Conservation (phyloP, 2,329 filamentous ascomycete genomes). For the Colletotrichum abscissum region DNA sequence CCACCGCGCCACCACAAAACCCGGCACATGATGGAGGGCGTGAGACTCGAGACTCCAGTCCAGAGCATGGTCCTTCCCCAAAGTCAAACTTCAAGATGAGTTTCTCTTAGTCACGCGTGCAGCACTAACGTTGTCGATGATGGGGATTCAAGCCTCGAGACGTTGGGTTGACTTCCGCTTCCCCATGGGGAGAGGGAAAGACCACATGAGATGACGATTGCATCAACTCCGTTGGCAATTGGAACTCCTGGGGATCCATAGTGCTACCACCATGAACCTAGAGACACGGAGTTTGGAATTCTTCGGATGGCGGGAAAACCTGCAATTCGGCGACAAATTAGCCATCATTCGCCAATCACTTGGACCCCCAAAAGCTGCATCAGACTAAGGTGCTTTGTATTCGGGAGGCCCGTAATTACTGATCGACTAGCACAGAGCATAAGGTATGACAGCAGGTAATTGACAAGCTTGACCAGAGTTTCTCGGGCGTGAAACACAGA, state of each 20-base stretch:
- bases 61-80: neutral
- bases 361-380: neutral
- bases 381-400: neutral
- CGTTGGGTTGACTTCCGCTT: neutral
- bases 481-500: neutral
- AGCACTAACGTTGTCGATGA: neutral
- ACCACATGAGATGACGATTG: neutral
- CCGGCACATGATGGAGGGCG: neutral
- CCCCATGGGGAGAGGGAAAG: slow-evolving; percentile 1
- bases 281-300: neutral
- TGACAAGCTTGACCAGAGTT: neutral
- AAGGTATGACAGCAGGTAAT: neutral
- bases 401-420: neutral
- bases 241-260: neutral
- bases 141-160: neutral
- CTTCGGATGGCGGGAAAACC: neutral
- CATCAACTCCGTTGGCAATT: neutral
- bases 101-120: slow-evolving; percentile 14
- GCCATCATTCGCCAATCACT: neutral
- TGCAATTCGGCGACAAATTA: slow-evolving; percentile 8
- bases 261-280: neutral
- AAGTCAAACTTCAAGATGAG: neutral
- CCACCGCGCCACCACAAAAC: neutral
- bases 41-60: neutral
- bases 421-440: neutral